Conservation (phyloP, 148 eudicot species). For the Pharnaceum exiguum region DNA sequence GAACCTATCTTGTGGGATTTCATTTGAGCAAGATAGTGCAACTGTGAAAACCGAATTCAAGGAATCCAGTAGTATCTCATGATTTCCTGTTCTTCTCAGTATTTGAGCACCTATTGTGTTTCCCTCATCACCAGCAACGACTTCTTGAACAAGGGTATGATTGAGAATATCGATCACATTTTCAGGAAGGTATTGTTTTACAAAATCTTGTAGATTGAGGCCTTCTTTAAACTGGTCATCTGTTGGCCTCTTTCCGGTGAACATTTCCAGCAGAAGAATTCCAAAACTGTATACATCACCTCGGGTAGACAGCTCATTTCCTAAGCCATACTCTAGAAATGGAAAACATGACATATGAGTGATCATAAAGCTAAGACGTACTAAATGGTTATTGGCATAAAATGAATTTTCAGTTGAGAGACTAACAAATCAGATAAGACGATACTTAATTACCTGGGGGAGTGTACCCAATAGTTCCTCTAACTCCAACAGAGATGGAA, state of each 20-base stretch:
- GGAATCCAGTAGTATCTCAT: too few species aligned
- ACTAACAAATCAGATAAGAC: background rate
- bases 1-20: too few species aligned
- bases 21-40: too few species aligned
- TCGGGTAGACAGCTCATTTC: slow-evolving; percentile 1
- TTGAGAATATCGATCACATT: background rate
- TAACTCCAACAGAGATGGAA: background rate
- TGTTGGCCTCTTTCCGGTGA: slow-evolving; percentile 9
- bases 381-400: too few species aligned
- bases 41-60: too few species aligned
- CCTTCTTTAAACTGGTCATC: slow-evolving; percentile 4
- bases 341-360: background rate
- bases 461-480: too few species aligned
- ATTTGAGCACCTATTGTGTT: too few species aligned
- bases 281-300: slow-evolving; percentile 19
- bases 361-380: too few species aligned
- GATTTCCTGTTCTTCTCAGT: too few species aligned
- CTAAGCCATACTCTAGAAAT: slow-evolving; percentile 9
- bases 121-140: too few species aligned
- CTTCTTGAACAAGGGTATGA: background rate
- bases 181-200: background rate
- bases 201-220: slow-evolving; percentile 1
- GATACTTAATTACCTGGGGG: slow-evolving; percentile 2
- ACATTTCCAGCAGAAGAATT: slow-evolving; percentile 9
- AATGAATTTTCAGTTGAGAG: too few species aligned